Evolutionary conservation across 768 basidiomycete genomes (phyloP).

Genomic region (Lentinula sp.): DNA sequence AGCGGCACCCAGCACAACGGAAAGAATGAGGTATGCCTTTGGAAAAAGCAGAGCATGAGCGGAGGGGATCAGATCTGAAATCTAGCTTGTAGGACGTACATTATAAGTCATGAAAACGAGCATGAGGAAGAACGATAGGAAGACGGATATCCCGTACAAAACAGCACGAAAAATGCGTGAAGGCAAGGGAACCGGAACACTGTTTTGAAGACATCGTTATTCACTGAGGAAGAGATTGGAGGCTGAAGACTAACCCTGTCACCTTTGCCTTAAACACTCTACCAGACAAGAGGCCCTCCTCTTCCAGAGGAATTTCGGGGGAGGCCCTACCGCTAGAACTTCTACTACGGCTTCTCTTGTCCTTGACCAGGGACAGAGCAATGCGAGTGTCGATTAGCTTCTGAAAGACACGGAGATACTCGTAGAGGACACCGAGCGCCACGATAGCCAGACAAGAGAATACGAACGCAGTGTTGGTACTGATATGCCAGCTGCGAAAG

Average conservation of each 20-base stretch:
- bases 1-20: slow-evolving; percentile 78
- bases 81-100: slow-evolving; percentile 27
- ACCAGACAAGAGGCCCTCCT: slow-evolving; percentile 48
- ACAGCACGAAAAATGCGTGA: slow-evolving; percentile 54
- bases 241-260: slow-evolving; percentile 35
- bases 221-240: not conserved
- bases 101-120: slow-evolving; percentile 97
- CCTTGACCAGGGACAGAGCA: slow-evolving; percentile 44
- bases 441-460: slow-evolving; percentile 63
- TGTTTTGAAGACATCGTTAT: slow-evolving; percentile 15
- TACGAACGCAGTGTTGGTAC: slow-evolving; percentile 46
- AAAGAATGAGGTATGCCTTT: slow-evolving; percentile 81
- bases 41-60: not conserved
- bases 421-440: slow-evolving; percentile 66
- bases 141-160: slow-evolving; percentile 71
- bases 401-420: slow-evolving; percentile 69
- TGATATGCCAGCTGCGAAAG: slow-evolving; percentile 75
- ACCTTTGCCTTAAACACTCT: slow-evolving; percentile 27
- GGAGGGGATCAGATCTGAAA: not conserved
- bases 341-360: slow-evolving; percentile 28
- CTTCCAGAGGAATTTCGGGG: slow-evolving; percentile 41
- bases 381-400: slow-evolving; percentile 54
- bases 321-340: slow-evolving; percentile 31
- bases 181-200: slow-evolving; percentile 42
- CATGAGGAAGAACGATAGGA: slow-evolving; percentile 89